These are phyloP conservation scores for Ophiostoma ips DNA, from an alignment of 2,329 filamentous ascomycete species.

Conservation along the genomic window DNA sequence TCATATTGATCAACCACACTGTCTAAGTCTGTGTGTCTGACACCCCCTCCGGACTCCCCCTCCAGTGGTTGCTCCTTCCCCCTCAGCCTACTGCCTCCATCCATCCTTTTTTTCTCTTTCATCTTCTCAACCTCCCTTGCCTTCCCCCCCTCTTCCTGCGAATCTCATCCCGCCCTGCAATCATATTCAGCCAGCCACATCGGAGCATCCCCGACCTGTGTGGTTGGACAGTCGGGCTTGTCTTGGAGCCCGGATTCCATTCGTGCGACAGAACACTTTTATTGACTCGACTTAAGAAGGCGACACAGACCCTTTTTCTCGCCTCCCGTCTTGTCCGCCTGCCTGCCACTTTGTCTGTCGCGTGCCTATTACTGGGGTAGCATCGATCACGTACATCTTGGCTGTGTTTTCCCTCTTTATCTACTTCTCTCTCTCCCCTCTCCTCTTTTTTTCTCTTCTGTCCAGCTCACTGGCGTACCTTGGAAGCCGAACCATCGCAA, in stretches of 20 bases:
- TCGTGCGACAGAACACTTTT: neutral
- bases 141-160: neutral
- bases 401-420: neutral
- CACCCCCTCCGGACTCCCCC: no score
- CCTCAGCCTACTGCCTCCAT: neutral
- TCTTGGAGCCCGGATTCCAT: neutral
- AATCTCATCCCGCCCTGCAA: no score
- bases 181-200: no score
- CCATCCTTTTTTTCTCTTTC: neutral
- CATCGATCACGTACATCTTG: slow-evolving; percentile 3
- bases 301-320: neutral
- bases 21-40: no score
- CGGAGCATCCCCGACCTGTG: no score
- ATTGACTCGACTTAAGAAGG: neutral
- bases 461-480: neutral
- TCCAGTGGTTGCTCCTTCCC: neutral
- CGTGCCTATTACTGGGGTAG: no score
- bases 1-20: no score
- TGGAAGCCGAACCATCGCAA: neutral
- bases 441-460: neutral
- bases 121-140: neutral
- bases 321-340: neutral
- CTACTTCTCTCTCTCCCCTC: neutral
- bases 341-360: slow-evolving; percentile 2
- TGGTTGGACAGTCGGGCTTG: no score